phyloP scores from a whole-genome alignment of 169 alveolate species.

The Eimeria sp. region DNA sequence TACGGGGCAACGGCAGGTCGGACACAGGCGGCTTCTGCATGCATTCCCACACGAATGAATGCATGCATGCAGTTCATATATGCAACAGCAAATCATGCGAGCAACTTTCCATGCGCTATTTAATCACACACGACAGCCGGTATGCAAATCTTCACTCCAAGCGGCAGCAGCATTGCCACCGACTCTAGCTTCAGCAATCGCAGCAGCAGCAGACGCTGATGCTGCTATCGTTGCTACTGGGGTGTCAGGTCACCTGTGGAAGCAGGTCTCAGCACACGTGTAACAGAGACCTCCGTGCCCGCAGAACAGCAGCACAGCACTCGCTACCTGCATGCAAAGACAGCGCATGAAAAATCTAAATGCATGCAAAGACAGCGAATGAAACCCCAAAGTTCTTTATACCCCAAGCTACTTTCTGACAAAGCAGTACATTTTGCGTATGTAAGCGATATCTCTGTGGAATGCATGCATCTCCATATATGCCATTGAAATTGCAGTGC shows the following conservation, averaged over 20 bases:
- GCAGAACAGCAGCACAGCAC: conserved; percentile 75
- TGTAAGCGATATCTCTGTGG: too few species aligned
- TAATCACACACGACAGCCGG: not conserved
- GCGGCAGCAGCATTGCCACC: conserved; percentile 12
- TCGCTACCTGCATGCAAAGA: conserved; percentile 59
- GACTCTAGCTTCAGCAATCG: not conserved
- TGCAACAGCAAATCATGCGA: not conserved
- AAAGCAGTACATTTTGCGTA: too few species aligned
- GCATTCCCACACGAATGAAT: not conserved
- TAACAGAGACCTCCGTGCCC: conserved; percentile 82
- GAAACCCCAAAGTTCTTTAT: too few species aligned
- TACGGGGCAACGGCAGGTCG: conserved; percentile 75
- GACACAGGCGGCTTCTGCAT: conserved; percentile 77
- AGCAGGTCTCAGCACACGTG: conserved; percentile 76
- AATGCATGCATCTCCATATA: not conserved
- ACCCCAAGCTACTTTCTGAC: not conserved
- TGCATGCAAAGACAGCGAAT: too few species aligned
- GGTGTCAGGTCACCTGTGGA: conserved; percentile 45
- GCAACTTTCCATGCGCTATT: not conserved
- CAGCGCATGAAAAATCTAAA: not conserved
- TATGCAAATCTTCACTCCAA: not conserved
- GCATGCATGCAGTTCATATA: conserved; percentile 22
- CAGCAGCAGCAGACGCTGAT: conserved; percentile 55
- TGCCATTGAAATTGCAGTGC: too few species aligned
- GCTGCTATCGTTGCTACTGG: too few species aligned